phyloP scores from a whole-genome alignment of 1,284 basidiomycete genomes.

The Ganoderma boninense region DNA sequence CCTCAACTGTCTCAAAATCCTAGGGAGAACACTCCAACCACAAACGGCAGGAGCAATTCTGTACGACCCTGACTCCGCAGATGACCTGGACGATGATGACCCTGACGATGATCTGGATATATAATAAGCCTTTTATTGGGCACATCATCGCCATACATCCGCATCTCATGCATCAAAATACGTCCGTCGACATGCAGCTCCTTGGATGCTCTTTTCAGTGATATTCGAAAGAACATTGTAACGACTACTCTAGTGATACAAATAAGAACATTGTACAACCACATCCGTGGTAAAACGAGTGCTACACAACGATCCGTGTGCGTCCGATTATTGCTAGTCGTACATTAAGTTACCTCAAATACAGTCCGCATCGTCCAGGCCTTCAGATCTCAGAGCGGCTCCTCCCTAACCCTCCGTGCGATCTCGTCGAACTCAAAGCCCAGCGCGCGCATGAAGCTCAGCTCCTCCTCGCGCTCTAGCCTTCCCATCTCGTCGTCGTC shows the following conservation, averaged over 20 bases:
- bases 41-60: constrained; percentile 51
- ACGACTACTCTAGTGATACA: constrained; percentile 8
- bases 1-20: not conserved
- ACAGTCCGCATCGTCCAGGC: not conserved
- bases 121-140: constrained; percentile 40
- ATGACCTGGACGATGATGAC: constrained; percentile 90
- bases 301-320: not conserved
- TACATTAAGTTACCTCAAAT: not conserved
- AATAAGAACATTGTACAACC: constrained; percentile 11
- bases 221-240: not conserved
- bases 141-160: not conserved
- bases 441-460: constrained; percentile 39
- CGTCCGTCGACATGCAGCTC: not conserved
- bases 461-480: constrained; percentile 36
- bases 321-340: constrained; percentile 11
- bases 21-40: constrained; percentile 39
- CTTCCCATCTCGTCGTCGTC: constrained; percentile 25
- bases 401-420: constrained; percentile 28
- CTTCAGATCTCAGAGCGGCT: constrained; percentile 12
- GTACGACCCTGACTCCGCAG: constrained; percentile 88
- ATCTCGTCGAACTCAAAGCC: constrained; percentile 41
- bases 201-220: not conserved
- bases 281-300: constrained; percentile 1
- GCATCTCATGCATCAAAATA: not conserved
- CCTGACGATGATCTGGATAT: constrained; percentile 91